Evolutionary conservation across 2,329 filamentous ascomycete genomes (phyloP).

Genomic region (Hymenoscyphus fructigenus): DNA sequence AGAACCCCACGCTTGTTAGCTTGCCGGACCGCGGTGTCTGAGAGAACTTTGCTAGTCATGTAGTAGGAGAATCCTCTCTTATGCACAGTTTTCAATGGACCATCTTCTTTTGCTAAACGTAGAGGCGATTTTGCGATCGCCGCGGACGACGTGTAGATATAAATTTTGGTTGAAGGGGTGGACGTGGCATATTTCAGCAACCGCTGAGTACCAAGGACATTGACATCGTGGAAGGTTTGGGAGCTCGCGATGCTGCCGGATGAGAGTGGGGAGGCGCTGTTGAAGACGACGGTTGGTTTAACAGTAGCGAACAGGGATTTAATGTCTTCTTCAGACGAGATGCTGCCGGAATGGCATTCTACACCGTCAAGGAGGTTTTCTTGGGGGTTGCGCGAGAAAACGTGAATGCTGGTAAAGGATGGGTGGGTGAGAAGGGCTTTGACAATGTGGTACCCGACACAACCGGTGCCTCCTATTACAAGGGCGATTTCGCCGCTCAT

Average conservation of each 20-base stretch:
- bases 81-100: neutral
- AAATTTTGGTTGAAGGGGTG: neutral
- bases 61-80: neutral
- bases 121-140: neutral
- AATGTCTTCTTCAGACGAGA: neutral
- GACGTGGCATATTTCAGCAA: neutral
- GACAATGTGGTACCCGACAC: constrained; percentile 32
- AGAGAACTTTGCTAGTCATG: neutral
- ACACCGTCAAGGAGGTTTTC: neutral
- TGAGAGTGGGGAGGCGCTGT: neutral
- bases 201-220: neutral
- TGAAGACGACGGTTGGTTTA: constrained; percentile 8
- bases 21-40: neutral
- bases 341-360: constrained; percentile 2
- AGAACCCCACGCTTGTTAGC: neutral
- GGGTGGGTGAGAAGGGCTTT: constrained; percentile 7
- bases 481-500: constrained; percentile 19
- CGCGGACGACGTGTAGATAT: neutral
- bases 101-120: neutral
- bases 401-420: constrained; percentile 3
- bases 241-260: neutral
- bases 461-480: constrained; percentile 35
- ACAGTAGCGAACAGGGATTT: neutral
- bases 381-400: constrained; percentile 10
- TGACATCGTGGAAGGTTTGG: constrained; percentile 1